Evolutionary conservation across 352 stramenopile species (phyloP).

Genomic region (Elongisporangium undulatum): DNA sequence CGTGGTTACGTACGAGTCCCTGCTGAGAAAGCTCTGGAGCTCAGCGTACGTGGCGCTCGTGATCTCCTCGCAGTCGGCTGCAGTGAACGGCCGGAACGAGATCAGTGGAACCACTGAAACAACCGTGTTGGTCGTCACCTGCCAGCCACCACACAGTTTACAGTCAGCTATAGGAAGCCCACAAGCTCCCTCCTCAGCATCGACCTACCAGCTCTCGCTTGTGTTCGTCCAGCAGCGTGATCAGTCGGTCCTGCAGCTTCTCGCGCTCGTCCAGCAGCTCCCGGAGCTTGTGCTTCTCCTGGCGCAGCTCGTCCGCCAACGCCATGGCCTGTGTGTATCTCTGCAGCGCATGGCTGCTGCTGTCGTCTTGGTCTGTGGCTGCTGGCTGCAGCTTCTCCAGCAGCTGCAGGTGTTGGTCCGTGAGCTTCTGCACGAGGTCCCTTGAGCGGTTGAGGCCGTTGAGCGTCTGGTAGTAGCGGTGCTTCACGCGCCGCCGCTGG

Average conservation of each 20-base stretch:
- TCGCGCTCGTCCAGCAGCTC: not conserved
- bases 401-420: not conserved
- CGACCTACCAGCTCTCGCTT: not conserved
- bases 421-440: not conserved
- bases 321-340: not conserved
- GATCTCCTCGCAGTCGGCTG: not conserved
- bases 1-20: not conserved
- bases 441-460: not conserved
- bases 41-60: not conserved
- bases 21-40: not conserved
- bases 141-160: not conserved
- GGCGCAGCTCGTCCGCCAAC: not conserved
- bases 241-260: not conserved
- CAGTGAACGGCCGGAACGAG: not conserved
- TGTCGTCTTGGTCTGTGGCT: not conserved
- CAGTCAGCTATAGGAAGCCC: not conserved
- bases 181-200: not conserved
- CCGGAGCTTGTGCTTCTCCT: not conserved
- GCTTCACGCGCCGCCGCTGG: not conserved
- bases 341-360: no score
- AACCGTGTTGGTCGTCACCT: not conserved
- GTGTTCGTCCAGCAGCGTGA: not conserved
- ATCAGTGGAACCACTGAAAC: not conserved
- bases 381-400: not conserved
- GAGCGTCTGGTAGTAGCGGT: not conserved